These are phyloP conservation scores for Apiospora rasikravindrae DNA, from an alignment of 2,329 filamentous ascomycete species.

Conservation along the genomic window DNA sequence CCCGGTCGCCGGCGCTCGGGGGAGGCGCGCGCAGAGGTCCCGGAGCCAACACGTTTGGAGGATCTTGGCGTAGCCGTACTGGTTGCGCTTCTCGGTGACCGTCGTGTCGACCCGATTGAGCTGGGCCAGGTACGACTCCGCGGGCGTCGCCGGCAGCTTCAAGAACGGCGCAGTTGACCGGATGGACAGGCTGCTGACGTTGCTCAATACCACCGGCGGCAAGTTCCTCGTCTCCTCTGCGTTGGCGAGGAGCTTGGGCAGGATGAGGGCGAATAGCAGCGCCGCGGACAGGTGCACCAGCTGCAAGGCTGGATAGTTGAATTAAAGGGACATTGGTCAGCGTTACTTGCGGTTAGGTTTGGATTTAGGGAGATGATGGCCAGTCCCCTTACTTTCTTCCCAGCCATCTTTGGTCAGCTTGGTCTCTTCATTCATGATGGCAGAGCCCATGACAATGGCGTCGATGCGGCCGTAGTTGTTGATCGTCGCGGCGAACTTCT, in stretches of 20 bases:
- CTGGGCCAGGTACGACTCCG: neutral
- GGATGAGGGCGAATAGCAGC: neutral
- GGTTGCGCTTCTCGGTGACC: neutral
- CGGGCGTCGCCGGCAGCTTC: neutral
- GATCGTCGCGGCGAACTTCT: neutral
- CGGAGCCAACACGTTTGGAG: neutral
- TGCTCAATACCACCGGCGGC: neutral
- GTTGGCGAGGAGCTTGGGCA: neutral
- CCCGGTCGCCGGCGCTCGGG: neutral
- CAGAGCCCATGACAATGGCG: neutral
- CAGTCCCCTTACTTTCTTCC: neutral
- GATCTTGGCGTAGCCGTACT: constrained; percentile 1
- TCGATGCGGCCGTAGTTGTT: neutral
- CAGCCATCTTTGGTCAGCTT: neutral
- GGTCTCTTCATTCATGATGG: neutral
- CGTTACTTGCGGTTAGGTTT: too few relatives aligned
- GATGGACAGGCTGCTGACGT: constrained; percentile 3
- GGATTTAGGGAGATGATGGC: too few relatives aligned
- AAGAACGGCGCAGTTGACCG: neutral
- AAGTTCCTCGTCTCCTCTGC: neutral
- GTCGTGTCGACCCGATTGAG: neutral
- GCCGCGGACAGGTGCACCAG: neutral
- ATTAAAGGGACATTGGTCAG: neutral
- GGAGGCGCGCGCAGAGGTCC: neutral
- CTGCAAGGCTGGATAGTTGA: neutral